A percentile compares a stretch with the other conserved stretches of the same genome.
Conservation (phyloP, 169 alveolate species). For the Cryptosporidium muris region DNA sequence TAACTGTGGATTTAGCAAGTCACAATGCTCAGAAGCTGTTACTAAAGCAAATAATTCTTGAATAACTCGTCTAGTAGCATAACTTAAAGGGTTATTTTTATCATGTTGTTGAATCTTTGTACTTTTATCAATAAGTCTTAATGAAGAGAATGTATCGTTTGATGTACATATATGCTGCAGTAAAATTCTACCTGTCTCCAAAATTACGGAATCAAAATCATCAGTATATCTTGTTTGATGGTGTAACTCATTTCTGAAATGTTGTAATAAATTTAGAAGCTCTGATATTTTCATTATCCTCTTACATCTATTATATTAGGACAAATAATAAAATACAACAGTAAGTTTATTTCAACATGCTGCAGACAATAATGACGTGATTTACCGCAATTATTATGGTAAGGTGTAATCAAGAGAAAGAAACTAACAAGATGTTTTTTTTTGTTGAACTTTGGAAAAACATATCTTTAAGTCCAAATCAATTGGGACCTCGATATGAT, state of each 20-base stretch:
- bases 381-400: background rate
- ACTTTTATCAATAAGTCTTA: background rate
- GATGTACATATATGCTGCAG: conserved; percentile 18
- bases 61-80: conserved; percentile 16
- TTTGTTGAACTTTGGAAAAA: conserved; percentile 91
- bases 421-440: conserved; percentile 79
- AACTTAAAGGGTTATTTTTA: conserved; percentile 20
- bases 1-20: conserved; percentile 18
- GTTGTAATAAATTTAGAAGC: conserved; percentile 21
- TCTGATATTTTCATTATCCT: no score
- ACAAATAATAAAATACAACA: background rate
- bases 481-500: conserved; percentile 89
- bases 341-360: background rate
- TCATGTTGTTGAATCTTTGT: background rate
- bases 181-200: conserved; percentile 21
- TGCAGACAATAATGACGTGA: background rate
- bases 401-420: background rate
- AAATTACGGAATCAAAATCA: conserved; percentile 9
- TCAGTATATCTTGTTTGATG: background rate
- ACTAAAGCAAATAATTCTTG: conserved; percentile 43
- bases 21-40: conserved; percentile 22
- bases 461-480: conserved; percentile 87
- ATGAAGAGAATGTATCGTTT: conserved; percentile 33
- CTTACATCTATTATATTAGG: background rate
- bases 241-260: conserved; percentile 8